Evolutionary conservation across 1,284 basidiomycete genomes (phyloP), one percentile per base, ranked within the genome.

Genomic region (Omphalotus olearius): DNA sequence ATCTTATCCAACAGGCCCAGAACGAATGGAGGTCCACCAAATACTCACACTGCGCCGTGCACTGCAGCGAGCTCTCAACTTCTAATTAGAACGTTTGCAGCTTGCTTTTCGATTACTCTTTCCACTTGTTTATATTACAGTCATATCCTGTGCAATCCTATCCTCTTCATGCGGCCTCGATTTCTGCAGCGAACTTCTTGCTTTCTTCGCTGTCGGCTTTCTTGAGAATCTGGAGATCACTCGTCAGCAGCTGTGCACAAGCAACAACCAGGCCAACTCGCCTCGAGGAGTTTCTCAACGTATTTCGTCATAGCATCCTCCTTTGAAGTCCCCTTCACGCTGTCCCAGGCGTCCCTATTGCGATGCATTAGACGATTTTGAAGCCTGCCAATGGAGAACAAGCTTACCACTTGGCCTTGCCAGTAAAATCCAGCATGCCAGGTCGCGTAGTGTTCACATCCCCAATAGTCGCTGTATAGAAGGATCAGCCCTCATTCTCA

Each of bases 261-360:
- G 16, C 35, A 14, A 20, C 23, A 35, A 45, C 17, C 17, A 17
- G 20, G 39, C 11, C 3, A 30, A 70, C 82, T 62, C 58, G 90
- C 92, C 71, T 76, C 71, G 58, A 85, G 60, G 58, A 96, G 76
- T 59, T 82, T 80, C 52, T 80, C 76, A 54, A 94, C 88, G 62
- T 95, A 96, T 62, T 79, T 74, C 47, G 68, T 65, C 69, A 78
- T 70, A 13, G 91, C 90, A 0, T 84, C 83, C 62, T 91, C 88
- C 68, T 80, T 78, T 48, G 80, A 75, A 36, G 70, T 79, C 30
- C 85, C 91, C 69, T 93, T 78, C 56, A 88, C 76, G n/a, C 63
- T 66, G 42, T 84, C 79, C 91, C 92, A 95, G n/a, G 93, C 93
- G 65, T 91, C 83, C 91, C 90, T 89, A 30, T 10, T 16, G 60